Conservation (phyloP, 2,329 filamentous ascomycete species). For the Pleurostoma richardsiae region DNA sequence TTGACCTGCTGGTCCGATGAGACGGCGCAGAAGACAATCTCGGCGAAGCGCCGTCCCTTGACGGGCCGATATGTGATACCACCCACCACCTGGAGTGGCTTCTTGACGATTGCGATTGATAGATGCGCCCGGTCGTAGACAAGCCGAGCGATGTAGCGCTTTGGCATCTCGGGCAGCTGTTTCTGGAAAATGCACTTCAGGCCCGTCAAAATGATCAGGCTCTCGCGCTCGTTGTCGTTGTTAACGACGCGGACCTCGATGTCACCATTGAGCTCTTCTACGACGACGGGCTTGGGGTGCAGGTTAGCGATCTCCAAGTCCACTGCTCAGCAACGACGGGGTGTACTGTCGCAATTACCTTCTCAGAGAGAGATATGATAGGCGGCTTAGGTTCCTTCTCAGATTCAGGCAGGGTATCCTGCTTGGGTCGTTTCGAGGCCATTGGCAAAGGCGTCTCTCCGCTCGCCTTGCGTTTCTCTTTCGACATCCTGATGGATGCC, state of each 20-base stretch:
- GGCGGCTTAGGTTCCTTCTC: background rate
- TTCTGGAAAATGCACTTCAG: conserved; percentile 77
- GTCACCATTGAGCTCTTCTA: conserved; percentile 67
- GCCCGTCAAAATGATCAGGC: conserved; percentile 69
- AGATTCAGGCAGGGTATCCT: background rate
- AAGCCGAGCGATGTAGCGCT: conserved; percentile 71
- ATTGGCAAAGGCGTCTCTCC: background rate
- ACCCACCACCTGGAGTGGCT: conserved; percentile 62
- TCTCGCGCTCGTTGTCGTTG: conserved; percentile 64
- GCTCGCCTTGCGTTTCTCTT: background rate
- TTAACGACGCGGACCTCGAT: conserved; percentile 76
- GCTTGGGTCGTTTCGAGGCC: background rate
- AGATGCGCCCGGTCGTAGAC: conserved; percentile 73
- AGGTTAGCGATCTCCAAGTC: background rate
- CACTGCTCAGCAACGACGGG: background rate
- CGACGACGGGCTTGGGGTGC: conserved; percentile 54
- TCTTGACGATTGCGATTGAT: conserved; percentile 71
- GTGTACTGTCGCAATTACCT: background rate
- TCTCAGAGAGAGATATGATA: background rate
- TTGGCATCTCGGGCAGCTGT: conserved; percentile 74
- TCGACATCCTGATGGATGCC: background rate
- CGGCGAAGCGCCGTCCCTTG: conserved; percentile 64
- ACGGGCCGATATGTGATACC: conserved; percentile 74
- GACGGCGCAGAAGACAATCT: conserved; percentile 76
- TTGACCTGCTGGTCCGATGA: conserved; percentile 76